phyloP scores from a whole-genome alignment of 2,329 filamentous ascomycete genomes.

The Aureobasidium zeae region DNA sequence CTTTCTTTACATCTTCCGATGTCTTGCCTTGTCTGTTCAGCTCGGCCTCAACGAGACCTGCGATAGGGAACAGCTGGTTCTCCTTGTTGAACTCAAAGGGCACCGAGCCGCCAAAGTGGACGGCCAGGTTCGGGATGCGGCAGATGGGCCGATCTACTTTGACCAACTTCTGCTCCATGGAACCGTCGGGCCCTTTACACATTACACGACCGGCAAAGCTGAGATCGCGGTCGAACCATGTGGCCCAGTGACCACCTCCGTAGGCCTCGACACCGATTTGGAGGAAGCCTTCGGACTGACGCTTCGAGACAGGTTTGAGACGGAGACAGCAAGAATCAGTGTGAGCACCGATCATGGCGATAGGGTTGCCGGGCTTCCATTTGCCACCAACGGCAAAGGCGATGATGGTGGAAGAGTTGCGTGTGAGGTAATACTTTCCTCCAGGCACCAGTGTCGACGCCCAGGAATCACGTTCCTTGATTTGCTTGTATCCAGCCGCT shows the following conservation, averaged over 20 bases:
- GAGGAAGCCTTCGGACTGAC: conserved; percentile 73
- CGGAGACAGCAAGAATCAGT: conserved; percentile 90
- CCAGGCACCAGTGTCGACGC: conserved; percentile 67
- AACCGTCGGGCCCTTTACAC: conserved; percentile 61
- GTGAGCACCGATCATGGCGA: conserved; percentile 89
- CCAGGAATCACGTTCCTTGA: conserved; percentile 90
- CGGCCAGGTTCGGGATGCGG: conserved; percentile 84
- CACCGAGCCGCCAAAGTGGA: conserved; percentile 80
- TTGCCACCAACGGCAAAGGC: conserved; percentile 84
- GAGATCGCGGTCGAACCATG: conserved; percentile 93
- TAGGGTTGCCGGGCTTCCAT: conserved; percentile 86
- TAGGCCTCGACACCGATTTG: conserved; percentile 97
- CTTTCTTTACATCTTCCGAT: conserved; percentile 40
- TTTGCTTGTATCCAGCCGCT: conserved; percentile 74
- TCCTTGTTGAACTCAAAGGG: conserved; percentile 96
- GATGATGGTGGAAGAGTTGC: conserved; percentile 84
- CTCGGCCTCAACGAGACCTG: conserved; percentile 76
- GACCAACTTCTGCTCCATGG: conserved; percentile 73
- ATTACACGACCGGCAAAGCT: conserved; percentile 82
- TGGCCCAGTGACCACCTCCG: conserved; percentile 94
- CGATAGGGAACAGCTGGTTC: conserved; percentile 87
- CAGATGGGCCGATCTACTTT: conserved; percentile 86
- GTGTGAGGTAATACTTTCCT: conserved; percentile 92
- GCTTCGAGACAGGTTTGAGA: conserved; percentile 90
- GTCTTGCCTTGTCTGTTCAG: conserved; percentile 63